Percentiles rank a stretch among this genome's conserved stretches.
Conservation (phyloP, 2,329 filamentous ascomycete species). For the Claviceps humidiphila region DNA sequence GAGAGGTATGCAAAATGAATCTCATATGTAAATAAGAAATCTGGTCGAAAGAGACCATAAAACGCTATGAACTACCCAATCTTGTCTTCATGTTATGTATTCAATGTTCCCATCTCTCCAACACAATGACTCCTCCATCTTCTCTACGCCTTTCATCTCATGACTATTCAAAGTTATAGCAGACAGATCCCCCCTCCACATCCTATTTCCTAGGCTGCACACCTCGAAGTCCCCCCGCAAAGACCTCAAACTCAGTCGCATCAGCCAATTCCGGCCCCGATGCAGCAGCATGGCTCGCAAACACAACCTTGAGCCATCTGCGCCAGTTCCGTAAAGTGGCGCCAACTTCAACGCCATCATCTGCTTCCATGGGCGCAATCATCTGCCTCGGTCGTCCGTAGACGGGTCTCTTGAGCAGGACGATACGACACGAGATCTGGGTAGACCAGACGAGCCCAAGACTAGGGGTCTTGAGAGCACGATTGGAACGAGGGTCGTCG, state of each 20-base stretch:
- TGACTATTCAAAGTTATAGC: too few species aligned
- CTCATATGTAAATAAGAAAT: too few species aligned
- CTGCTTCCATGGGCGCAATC: conserved; percentile 22
- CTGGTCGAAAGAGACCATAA: too few species aligned
- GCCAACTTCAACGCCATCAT: conserved; percentile 27
- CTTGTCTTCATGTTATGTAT: too few species aligned
- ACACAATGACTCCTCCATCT: too few species aligned
- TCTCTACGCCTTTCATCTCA: too few species aligned
- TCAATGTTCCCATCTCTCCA: too few species aligned
- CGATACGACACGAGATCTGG: conserved; percentile 72
- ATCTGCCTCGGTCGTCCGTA: conserved; percentile 25
- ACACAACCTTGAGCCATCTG: conserved; percentile 79
- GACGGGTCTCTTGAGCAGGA: conserved; percentile 59
- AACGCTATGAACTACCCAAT: too few species aligned
- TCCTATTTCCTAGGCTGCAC: conserved; percentile 6
- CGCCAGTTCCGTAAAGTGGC: conserved; percentile 47
- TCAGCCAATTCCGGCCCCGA: conserved; percentile 33
- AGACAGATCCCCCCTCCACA: too few species aligned
- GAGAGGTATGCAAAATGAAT: too few species aligned
- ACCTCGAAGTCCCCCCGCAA: conserved; percentile 45
- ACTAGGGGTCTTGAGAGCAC: conserved; percentile 64
- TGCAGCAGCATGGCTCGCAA: conserved; percentile 60
- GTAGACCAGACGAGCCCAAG: conserved; percentile 85
- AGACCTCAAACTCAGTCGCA: conserved; percentile 63
- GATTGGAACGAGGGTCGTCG: conserved; percentile 41